Conservation (phyloP, 2,329 filamentous ascomycete species). For the Paecilomyces variotii region DNA sequence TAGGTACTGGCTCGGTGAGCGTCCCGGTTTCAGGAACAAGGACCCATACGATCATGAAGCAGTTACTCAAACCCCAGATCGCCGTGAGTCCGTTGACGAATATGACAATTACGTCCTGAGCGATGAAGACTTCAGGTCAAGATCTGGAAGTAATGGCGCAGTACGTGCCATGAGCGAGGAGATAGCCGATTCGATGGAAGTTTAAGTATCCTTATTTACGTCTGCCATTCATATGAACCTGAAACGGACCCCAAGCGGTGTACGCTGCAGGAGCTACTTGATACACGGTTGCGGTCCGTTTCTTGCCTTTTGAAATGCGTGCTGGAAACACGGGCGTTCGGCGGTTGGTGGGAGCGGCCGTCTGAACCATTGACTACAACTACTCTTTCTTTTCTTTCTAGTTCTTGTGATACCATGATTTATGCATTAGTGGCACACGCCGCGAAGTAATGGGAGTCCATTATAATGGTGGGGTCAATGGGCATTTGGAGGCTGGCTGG, state of each 20-base stretch:
- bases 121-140: constrained; percentile 35
- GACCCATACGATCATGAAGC: constrained; percentile 36
- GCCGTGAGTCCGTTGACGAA: constrained; percentile 29
- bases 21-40: constrained; percentile 36
- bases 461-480: not conserved
- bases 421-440: not conserved
- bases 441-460: not conserved
- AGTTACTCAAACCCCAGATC: constrained; percentile 8
- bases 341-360: not conserved
- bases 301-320: not conserved
- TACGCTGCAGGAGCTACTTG: not conserved
- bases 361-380: not conserved
- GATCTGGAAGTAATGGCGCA: constrained; percentile 34
- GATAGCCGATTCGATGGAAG: constrained; percentile 46
- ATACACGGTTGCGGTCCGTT: not conserved
- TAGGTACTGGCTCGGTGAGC: constrained; percentile 77
- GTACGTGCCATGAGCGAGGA: constrained; percentile 48
- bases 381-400: not conserved
- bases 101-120: constrained; percentile 37
- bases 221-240: not conserved
- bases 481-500: not conserved
- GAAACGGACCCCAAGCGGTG: not conserved
- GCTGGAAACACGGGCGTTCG: not conserved
- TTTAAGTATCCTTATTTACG: constrained; percentile 22
- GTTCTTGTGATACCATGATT: not conserved